phyloP scores from a whole-genome alignment of 495 filamentous ascomycete genomes.

The Aspergillus kassunensis region DNA sequence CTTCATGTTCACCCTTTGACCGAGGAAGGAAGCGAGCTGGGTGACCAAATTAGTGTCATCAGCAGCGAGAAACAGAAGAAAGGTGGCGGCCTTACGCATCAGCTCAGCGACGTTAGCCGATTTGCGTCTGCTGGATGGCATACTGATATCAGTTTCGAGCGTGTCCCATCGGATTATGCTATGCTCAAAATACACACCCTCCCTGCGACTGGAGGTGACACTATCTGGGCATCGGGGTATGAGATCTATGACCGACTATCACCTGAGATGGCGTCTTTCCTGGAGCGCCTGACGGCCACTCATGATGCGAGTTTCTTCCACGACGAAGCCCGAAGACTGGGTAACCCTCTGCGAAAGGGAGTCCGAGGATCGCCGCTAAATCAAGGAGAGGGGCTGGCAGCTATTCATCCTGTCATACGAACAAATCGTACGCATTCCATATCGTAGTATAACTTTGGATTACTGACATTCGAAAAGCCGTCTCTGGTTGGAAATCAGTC shows the following conservation, averaged over 20 bases:
- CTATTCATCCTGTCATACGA: constrained; percentile 67
- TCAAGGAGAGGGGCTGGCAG: constrained; percentile 52
- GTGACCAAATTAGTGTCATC: constrained; percentile 37
- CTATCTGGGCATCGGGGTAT: constrained; percentile 41
- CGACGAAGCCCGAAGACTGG: constrained; percentile 26
- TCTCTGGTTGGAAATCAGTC: constrained; percentile 74
- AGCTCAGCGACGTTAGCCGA: constrained; percentile 29
- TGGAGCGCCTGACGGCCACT: constrained; percentile 63
- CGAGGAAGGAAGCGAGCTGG: constrained; percentile 33
- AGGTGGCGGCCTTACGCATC: constrained; percentile 33
- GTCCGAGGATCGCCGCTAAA: constrained; percentile 53
- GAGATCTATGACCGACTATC: constrained; percentile 65
- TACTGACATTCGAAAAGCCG: constrained; percentile 28
- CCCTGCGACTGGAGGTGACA: constrained; percentile 70
- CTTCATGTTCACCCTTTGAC: constrained; percentile 67
- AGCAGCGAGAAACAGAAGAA: constrained; percentile 37
- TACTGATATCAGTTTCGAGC: constrained; percentile 67
- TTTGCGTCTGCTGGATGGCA: constrained; percentile 54
- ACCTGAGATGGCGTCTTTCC: constrained; percentile 54
- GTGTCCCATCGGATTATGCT: constrained; percentile 62
- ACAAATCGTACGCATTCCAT: constrained; percentile 56
- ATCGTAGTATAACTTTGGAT: neutral
- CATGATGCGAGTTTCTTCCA: constrained; percentile 52
- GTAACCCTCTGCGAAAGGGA: constrained; percentile 24
- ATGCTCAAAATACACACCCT: constrained; percentile 55